Conservation (phyloP, 768 basidiomycete genomes). For the Boletus vermiculosoides region DNA sequence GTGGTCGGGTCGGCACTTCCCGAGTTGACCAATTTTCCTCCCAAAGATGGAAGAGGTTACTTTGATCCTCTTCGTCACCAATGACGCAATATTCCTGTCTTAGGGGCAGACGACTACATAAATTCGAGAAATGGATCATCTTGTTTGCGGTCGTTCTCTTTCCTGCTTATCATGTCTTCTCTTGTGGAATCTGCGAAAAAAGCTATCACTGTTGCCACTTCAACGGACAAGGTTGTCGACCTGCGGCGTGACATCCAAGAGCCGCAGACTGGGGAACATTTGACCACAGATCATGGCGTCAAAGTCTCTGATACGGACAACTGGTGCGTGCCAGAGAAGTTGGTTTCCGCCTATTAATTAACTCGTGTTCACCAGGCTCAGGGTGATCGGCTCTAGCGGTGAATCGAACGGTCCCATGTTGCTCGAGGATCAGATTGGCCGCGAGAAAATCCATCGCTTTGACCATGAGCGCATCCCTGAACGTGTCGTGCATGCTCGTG, state of each 20-base stretch:
- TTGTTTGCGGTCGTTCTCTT: too few relatives aligned
- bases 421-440: conserved; percentile 73
- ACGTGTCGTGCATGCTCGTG: conserved; percentile 72
- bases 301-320: conserved; percentile 61
- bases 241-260: conserved; percentile 29
- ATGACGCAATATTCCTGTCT: conserved; percentile 20
- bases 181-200: conserved; percentile 16
- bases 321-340: conserved; percentile 40
- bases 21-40: not conserved
- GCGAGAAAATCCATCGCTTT: conserved; percentile 76
- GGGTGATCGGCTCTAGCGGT: conserved; percentile 42
- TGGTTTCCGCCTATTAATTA: not conserved
- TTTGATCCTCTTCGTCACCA: conserved; percentile 12
- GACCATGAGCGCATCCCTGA: conserved; percentile 91
- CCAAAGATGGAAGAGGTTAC: not conserved
- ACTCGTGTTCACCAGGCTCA: conserved; percentile 45
- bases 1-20: too few relatives aligned
- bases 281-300: conserved; percentile 66
- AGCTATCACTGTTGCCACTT: conserved; percentile 1
- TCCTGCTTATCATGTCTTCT: conserved; percentile 13
- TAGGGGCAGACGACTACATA: conserved; percentile 12
- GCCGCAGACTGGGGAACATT: conserved; percentile 2
- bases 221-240: conserved; percentile 24
- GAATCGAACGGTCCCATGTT: conserved; percentile 61
- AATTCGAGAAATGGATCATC: not conserved